A percentile compares a stretch with the other conserved stretches of the same genome.
phyloP scores from a whole-genome alignment of 257 asterid species.

The Henckelia pumila region DNA sequence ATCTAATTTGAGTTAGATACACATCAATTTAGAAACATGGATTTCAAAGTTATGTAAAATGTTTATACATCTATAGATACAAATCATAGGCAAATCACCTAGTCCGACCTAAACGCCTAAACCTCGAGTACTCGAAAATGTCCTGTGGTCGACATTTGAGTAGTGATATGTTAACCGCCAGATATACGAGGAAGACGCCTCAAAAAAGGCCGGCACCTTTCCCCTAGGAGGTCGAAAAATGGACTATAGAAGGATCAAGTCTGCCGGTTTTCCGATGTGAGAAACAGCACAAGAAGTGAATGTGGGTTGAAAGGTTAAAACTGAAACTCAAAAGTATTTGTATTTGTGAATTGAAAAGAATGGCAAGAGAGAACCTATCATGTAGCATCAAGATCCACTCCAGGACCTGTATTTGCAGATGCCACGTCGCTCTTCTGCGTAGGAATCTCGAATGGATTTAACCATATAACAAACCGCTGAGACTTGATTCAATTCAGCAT shows the following conservation, averaged over 20 bases:
- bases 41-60: no score
- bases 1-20: no score
- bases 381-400: conserved; percentile 37
- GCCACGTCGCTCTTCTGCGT: conserved; percentile 72
- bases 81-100: no score
- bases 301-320: neutral
- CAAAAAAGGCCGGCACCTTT: neutral
- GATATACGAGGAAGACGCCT: neutral
- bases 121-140: no score
- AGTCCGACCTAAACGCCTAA: no score
- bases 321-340: neutral
- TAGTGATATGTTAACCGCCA: neutral
- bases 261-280: neutral
- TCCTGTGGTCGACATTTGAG: neutral
- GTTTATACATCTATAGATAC: no score
- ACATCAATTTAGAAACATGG: no score
- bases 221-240: neutral
- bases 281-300: neutral
- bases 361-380: neutral
- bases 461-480: conserved; percentile 60
- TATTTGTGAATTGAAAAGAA: neutral
- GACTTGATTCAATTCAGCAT: conserved; percentile 39
- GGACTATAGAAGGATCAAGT: neutral
- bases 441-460: conserved; percentile 71
- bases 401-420: conserved; percentile 76